phyloP scores from a whole-genome alignment of 148 eudicot species.

The Cornus suecica region DNA sequence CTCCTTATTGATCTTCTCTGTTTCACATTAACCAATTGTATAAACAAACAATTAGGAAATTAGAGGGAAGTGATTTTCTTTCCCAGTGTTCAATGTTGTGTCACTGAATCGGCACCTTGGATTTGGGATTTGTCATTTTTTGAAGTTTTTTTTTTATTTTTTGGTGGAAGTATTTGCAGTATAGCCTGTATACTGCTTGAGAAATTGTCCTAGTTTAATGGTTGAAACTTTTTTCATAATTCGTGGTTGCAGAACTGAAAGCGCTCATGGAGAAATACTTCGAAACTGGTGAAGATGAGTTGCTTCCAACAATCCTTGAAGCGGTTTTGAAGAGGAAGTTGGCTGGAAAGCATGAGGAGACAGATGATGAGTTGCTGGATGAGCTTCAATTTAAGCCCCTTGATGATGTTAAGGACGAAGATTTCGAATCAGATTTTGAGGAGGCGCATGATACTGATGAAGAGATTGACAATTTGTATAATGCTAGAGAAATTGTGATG shows the following conservation, averaged over 20 bases:
- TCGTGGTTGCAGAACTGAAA: conserved; percentile 56
- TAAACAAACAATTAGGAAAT: no score
- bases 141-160: no score
- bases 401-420: conserved; percentile 41
- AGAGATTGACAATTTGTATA: conserved; percentile 52
- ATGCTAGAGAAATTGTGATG: conserved; percentile 48
- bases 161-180: background rate
- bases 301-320: conserved; percentile 50
- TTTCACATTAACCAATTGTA: no score
- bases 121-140: no score
- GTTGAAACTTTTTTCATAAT: background rate
- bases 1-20: no score
- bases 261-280: conserved; percentile 56
- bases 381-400: conserved; percentile 43
- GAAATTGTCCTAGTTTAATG: background rate
- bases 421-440: conserved; percentile 69
- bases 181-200: background rate
- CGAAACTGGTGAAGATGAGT: conserved; percentile 52
- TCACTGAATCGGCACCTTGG: no score
- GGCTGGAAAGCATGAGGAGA: conserved; percentile 63
- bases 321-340: conserved; percentile 55
- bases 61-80: background rate
- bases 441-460: conserved; percentile 57
- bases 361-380: conserved; percentile 72
- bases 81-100: no score